These are phyloP conservation scores for Candida nitratophila DNA, from an alignment of 805 yeast species.

Conservation along the genomic window DNA sequence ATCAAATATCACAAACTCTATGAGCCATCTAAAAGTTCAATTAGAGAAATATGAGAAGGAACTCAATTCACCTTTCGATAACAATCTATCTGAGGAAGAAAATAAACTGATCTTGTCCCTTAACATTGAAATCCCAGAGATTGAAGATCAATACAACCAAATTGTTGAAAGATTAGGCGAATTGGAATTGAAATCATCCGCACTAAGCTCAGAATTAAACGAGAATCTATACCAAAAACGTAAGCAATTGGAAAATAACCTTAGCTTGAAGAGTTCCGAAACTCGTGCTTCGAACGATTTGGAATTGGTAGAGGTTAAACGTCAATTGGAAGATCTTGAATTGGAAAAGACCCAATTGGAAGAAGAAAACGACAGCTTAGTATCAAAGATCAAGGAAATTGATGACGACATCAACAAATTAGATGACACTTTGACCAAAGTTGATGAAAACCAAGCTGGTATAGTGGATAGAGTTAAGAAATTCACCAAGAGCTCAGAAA, in stretches of 20 bases:
- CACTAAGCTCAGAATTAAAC: slow-evolving; percentile 47
- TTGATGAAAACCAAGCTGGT: slow-evolving; percentile 51
- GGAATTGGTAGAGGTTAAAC: slow-evolving; percentile 11
- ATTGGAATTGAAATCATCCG: slow-evolving; percentile 40
- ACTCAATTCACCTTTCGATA: slow-evolving; percentile 43
- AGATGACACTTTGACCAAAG: slow-evolving; percentile 35
- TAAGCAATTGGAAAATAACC: slow-evolving; percentile 27
- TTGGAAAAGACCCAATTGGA: slow-evolving; percentile 13
- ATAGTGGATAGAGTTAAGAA: slow-evolving; percentile 51
- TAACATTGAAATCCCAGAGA: slow-evolving; percentile 26
- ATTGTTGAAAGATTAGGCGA: slow-evolving; percentile 33
- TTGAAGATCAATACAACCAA: slow-evolving; percentile 34
- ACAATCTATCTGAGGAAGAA: slow-evolving; percentile 46
- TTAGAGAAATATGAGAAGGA: slow-evolving; percentile 42
- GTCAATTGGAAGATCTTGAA: slow-evolving; percentile 3
- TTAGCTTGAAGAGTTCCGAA: slow-evolving; percentile 6
- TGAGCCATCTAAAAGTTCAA: slow-evolving; percentile 32
- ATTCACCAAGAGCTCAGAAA: slow-evolving; percentile 59
- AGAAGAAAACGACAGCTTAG: slow-evolving; percentile 21
- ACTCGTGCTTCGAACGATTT: slow-evolving; percentile 4
- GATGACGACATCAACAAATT: slow-evolving; percentile 25
- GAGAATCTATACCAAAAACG: slow-evolving; percentile 50
- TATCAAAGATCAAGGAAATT: slow-evolving; percentile 22
- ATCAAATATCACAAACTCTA: slow-evolving; percentile 26
- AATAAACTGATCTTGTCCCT: slow-evolving; percentile 30